These are phyloP conservation scores for Cicer chorassanicum DNA, from an alignment of 306 rosid species.

Conservation along the genomic window DNA sequence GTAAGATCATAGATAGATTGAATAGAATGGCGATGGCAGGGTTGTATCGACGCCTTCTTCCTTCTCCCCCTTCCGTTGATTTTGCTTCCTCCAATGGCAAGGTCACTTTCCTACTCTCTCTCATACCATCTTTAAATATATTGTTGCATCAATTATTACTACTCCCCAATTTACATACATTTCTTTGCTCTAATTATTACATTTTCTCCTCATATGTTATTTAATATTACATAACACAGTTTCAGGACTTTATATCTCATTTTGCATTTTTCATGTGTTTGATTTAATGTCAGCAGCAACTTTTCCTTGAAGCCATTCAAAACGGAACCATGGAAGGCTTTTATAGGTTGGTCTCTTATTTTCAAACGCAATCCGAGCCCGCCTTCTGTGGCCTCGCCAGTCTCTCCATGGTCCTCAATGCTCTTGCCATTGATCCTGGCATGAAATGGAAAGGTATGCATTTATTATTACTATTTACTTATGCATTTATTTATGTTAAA, in stretches of 20 bases:
- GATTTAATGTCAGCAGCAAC: conserved; percentile 65
- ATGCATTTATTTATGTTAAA: background rate
- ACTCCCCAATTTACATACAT: too few relatives aligned
- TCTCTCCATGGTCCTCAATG: conserved; percentile 89
- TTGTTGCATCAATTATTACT: too few relatives aligned
- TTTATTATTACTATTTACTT: too few relatives aligned
- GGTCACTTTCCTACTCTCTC: conserved; percentile 45
- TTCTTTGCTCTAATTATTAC: too few relatives aligned
- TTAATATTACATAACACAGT: too few relatives aligned
- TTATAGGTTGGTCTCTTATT: conserved; percentile 73
- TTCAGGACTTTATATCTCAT: too few relatives aligned
- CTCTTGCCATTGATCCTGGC: conserved; percentile 94
- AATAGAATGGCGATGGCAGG: conserved; percentile 86
- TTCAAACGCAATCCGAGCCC: conserved; percentile 93
- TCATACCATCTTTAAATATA: background rate
- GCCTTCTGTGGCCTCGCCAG: conserved; percentile 95
- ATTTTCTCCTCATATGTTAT: background rate
- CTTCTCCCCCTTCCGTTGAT: conserved; percentile 90
- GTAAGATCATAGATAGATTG: too few relatives aligned
- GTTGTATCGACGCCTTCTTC: conserved; percentile 75
- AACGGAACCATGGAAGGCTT: conserved; percentile 91
- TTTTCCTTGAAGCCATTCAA: conserved; percentile 75
- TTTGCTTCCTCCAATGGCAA: conserved; percentile 83
- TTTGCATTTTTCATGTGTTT: background rate
- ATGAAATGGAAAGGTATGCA: conserved; percentile 89